Percentiles rank a stretch among this genome's conserved stretches.
phyloP scores from a whole-genome alignment of 768 basidiomycete genomes.

The Podaxis rugospora region DNA sequence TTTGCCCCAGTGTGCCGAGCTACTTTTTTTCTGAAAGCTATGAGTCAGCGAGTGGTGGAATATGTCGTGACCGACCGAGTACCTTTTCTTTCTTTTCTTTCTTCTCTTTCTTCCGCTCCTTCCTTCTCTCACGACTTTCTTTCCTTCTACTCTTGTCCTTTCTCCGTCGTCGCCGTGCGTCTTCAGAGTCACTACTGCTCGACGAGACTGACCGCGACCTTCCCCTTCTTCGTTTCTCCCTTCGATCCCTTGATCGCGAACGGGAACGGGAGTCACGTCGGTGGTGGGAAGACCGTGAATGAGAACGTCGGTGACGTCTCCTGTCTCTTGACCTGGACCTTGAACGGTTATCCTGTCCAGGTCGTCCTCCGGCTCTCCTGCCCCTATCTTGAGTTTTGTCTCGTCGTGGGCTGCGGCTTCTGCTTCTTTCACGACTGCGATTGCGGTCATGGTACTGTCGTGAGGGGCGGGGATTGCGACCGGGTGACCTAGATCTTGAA shows the following conservation, averaged over 20 bases:
- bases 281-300: slow-evolving; percentile 24
- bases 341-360: slow-evolving; percentile 14
- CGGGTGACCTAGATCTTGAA: neutral
- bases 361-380: slow-evolving; percentile 10
- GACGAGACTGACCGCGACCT: slow-evolving; percentile 41
- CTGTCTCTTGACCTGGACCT: slow-evolving; percentile 20
- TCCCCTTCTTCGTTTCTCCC: slow-evolving; percentile 19
- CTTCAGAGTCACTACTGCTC: slow-evolving; percentile 21
- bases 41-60: neutral
- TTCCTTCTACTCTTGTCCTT: slow-evolving; percentile 43
- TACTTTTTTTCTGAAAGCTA: slow-evolving; percentile 44
- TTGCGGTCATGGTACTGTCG: slow-evolving; percentile 4
- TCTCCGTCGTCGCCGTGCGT: slow-evolving; percentile 39
- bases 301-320: slow-evolving; percentile 12
- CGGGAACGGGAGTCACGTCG: slow-evolving; percentile 21
- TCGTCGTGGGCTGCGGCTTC: slow-evolving; percentile 1
- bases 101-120: slow-evolving; percentile 35
- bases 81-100: slow-evolving; percentile 64
- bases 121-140: slow-evolving; percentile 36
- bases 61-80: slow-evolving; percentile 6
- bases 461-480: neutral
- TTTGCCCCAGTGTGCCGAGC: slow-evolving; percentile 81
- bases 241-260: slow-evolving; percentile 21
- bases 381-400: slow-evolving; percentile 5
- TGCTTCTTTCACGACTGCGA: slow-evolving; percentile 11